A percentile compares a stretch with the other conserved stretches of the same genome.
Conservation (phyloP, 768 basidiomycete genomes). For the Leccinum sublutescens region DNA sequence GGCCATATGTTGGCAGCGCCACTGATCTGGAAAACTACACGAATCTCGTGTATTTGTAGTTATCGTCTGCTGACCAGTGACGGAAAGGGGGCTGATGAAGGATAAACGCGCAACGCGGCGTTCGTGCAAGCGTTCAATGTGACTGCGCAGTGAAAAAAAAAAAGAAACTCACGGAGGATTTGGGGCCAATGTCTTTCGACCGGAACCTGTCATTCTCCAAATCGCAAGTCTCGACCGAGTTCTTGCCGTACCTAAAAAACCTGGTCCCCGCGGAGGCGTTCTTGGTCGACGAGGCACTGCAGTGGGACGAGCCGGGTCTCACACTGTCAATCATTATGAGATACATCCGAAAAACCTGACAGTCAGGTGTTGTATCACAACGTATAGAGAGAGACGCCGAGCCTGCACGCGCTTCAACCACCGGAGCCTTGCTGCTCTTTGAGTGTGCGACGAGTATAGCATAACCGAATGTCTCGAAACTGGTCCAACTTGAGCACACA, state of each 20-base stretch:
- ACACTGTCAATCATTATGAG: too few species aligned
- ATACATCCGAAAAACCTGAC: too few species aligned
- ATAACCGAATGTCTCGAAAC: too few species aligned
- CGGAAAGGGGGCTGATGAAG: constrained; percentile 79
- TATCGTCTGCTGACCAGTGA: constrained; percentile 35
- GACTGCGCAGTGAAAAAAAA: too few species aligned
- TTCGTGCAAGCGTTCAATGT: constrained; percentile 62
- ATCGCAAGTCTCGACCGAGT: constrained; percentile 61
- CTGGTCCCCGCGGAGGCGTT: constrained; percentile 30
- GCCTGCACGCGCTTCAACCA: too few species aligned
- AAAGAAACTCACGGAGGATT: constrained; percentile 40
- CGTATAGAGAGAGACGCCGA: too few species aligned
- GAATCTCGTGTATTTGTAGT: background rate
- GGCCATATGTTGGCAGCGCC: background rate
- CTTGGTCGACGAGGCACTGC: too few species aligned
- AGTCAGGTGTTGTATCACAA: too few species aligned
- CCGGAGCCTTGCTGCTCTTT: too few species aligned
- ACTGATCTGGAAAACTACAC: background rate
- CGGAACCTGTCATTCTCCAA: constrained; percentile 85
- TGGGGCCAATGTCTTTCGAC: constrained; percentile 73
- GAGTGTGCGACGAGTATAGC: too few species aligned
- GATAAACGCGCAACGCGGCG: constrained; percentile 91
- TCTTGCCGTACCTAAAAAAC: constrained; percentile 77
- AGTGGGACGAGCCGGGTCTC: too few species aligned
- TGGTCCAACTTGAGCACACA: too few species aligned